phyloP scores from a whole-genome alignment of 176 grass and related monocot species.

The Bromus sterilis region DNA sequence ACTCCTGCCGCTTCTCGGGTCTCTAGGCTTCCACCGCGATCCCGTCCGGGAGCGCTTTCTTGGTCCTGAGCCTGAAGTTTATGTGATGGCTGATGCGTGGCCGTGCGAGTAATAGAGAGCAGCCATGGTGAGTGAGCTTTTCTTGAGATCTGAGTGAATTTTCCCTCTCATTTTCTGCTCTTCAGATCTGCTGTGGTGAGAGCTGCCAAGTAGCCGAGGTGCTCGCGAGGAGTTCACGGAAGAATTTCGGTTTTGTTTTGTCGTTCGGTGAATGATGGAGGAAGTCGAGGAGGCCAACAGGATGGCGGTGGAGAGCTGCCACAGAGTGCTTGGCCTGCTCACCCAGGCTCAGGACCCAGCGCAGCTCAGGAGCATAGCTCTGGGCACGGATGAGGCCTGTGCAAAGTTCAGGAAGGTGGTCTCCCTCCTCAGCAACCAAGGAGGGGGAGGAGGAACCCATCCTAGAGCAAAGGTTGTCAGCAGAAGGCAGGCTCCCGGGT shows the following conservation, averaged over 20 bases:
- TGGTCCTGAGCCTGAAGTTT: background rate
- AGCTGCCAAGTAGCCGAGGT: background rate
- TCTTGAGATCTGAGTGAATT: slow-evolving; percentile 24
- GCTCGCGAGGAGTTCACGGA: background rate
- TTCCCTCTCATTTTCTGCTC: background rate
- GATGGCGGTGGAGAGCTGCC: slow-evolving; percentile 68
- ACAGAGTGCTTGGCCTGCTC: slow-evolving; percentile 64
- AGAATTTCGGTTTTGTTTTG: background rate
- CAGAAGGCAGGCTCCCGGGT: slow-evolving; percentile 13
- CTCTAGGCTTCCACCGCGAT: slow-evolving; percentile 13
- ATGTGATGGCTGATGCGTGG: background rate
- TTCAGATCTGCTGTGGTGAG: slow-evolving; percentile 29
- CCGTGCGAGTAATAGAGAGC: background rate
- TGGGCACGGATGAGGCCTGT: slow-evolving; percentile 55
- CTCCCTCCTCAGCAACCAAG: slow-evolving; percentile 38
- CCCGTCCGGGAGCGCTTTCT: slow-evolving; percentile 7
- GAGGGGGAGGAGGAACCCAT: slow-evolving; percentile 18
- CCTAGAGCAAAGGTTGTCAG: slow-evolving; percentile 49
- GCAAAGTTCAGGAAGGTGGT: slow-evolving; percentile 79
- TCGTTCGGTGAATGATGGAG: slow-evolving; percentile 44
- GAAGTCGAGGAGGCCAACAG: slow-evolving; percentile 69
- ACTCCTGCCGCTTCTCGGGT: background rate
- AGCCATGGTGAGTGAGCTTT: background rate
- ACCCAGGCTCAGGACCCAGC: slow-evolving; percentile 39
- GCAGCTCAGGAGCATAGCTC: slow-evolving; percentile 36